Conservation (phyloP, 2,329 filamentous ascomycete species). For the Aspergillus brunneoviolaceus region DNA sequence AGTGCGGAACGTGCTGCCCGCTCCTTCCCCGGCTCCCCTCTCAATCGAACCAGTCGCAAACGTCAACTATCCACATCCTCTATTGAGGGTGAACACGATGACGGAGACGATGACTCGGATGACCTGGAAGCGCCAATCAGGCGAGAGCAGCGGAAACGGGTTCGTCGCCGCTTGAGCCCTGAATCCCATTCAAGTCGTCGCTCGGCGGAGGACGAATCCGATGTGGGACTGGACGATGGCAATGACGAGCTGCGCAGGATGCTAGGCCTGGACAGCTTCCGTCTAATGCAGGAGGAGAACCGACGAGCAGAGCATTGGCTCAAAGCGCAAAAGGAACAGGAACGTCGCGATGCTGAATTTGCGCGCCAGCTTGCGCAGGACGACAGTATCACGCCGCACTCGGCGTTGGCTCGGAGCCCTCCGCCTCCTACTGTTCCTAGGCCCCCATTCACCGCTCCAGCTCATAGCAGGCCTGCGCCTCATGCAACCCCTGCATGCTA, state of each 20-base stretch:
- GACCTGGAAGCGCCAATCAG: constrained; percentile 13
- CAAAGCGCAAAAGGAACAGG: constrained; percentile 32
- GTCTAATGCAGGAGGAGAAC: constrained; percentile 31
- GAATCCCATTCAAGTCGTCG: background rate
- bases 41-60: background rate
- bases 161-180: background rate
- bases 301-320: constrained; percentile 33
- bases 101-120: constrained; percentile 9
- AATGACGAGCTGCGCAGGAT: constrained; percentile 23
- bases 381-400: constrained; percentile 15
- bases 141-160: constrained; percentile 7
- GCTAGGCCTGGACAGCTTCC: constrained; percentile 26
- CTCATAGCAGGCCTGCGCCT: too few relatives aligned
- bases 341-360: constrained; percentile 39
- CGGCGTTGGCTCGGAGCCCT: constrained; percentile 8
- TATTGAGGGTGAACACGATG: background rate
- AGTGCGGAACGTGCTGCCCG: background rate
- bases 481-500: too few relatives aligned
- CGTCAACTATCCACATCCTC: background rate
- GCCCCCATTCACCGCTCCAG: background rate
- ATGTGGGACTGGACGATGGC: background rate
- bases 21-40: background rate
- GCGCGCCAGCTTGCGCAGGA: constrained; percentile 36
- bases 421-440: constrained; percentile 8
- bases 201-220: background rate